These are phyloP conservation scores for Penicillium tannophilum DNA, from an alignment of 495 filamentous ascomycete species.

Conservation along the genomic window DNA sequence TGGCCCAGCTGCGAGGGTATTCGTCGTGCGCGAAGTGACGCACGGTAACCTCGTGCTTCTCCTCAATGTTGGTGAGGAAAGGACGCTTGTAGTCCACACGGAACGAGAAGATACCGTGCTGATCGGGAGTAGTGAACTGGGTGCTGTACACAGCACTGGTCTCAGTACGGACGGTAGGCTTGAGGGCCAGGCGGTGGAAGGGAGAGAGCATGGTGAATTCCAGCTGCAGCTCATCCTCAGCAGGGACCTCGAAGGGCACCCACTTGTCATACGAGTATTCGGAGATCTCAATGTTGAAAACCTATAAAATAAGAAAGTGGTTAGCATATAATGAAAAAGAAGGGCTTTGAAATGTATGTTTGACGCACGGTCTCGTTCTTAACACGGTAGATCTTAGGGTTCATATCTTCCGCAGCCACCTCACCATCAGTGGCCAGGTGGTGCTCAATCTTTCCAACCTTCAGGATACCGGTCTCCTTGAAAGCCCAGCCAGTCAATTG, in stretches of 20 bases:
- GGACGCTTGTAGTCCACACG: constrained; percentile 93
- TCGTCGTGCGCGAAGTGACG: constrained; percentile 97
- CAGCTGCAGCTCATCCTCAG: constrained; percentile 76
- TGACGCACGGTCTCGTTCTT: constrained; percentile 92
- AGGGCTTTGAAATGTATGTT: constrained; percentile 5
- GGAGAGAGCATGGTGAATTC: constrained; percentile 99
- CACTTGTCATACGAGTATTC: constrained; percentile 74
- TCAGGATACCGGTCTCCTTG: constrained; percentile 87
- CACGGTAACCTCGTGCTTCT: constrained; percentile 93
- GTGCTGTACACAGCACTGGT: constrained; percentile 75
- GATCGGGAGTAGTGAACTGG: constrained; percentile 83
- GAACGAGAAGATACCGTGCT: constrained; percentile 99
- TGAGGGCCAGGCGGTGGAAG: constrained; percentile 86
- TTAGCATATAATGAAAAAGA: constrained; percentile 25
- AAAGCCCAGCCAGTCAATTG: constrained; percentile 88
- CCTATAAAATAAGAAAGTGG: constrained; percentile 46
- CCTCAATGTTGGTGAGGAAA: constrained; percentile 84
- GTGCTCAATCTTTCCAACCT: constrained; percentile 82
- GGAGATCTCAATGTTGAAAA: constrained; percentile 85
- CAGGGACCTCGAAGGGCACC: constrained; percentile 69
- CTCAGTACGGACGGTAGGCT: constrained; percentile 55
- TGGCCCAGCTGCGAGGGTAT: constrained; percentile 87
- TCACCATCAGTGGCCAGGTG: constrained; percentile 58
- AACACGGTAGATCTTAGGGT: constrained; percentile 90
- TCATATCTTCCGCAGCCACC: constrained; percentile 51